Base-by-base conservation (phyloP, 78 protist species). In the Cavenderia fasciculata region DNA sequence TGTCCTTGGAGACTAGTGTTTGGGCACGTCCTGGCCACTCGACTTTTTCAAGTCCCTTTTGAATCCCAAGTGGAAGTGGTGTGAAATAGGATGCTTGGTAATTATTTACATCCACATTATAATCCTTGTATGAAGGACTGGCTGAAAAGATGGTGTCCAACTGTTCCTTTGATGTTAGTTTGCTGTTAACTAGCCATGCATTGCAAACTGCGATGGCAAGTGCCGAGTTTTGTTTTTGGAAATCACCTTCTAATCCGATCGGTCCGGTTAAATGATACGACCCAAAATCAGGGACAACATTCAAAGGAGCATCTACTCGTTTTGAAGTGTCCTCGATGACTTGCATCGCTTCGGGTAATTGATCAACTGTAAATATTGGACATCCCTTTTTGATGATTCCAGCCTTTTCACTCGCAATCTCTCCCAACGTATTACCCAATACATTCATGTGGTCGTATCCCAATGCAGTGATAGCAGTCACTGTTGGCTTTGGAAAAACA, bases 401-500 rank as follows among this genome's bases (percentile, higher is more conserved):
- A 21, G 97, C 95, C 44, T 96, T 96, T 25, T 96, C 96, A 2
- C 2, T 5, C 0, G 98, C 97, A 33, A 96, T 96, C 36, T 77
- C 72, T 5, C 33, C n/a, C 1, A 96, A 23, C n/a, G 97, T 95
- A 57, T 87, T 16, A 2, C 98, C 98, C 16, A 96, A 74, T 18
- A 96, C 82, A 56, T 73, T 73, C 74, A 79, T 41, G 59, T 94
- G 95, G 38, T 96, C 98, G n/a, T 59, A 49, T 0, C 97, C 98
- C 1, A 96, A 19, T 11, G 94, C 44, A 14, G 84, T 56, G 47
- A 95, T 59, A 38, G 87, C 97, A 31, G 94, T 71, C 18, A 94
- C 97, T 14, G n/a, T 74, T 11, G 97, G 95, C 19, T 51, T 19
- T 14, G 74, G 63, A 31, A 95, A 46, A 5, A 93, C 47, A 59